Evolutionary conservation across 2,329 filamentous ascomycete species (phyloP).

Genomic region (Cladosporium sp.): DNA sequence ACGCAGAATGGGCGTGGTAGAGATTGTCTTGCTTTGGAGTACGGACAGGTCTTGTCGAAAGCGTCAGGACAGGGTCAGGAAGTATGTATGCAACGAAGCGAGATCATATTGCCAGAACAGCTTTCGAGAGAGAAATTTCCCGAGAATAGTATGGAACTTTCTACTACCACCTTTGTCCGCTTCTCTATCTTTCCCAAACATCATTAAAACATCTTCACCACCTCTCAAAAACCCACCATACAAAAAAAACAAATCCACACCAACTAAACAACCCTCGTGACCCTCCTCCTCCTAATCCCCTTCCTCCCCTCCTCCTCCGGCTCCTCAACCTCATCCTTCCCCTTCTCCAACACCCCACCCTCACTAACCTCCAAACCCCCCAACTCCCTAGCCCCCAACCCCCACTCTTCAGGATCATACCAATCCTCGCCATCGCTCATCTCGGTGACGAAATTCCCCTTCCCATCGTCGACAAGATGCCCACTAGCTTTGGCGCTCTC

Average conservation of each 20-base stretch:
- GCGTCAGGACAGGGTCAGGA: too few species aligned
- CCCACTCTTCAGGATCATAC: constrained; percentile 81
- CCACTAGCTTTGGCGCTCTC: constrained; percentile 75
- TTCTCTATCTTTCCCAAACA: too few species aligned
- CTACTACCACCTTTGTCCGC: too few species aligned
- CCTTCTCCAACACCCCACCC: constrained; percentile 70
- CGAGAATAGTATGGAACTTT: too few species aligned
- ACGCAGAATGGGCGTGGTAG: not conserved
- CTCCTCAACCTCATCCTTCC: constrained; percentile 73
- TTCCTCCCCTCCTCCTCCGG: constrained; percentile 45
- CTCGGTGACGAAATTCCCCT: constrained; percentile 42
- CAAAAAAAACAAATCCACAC: too few species aligned
- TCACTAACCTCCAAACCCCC: constrained; percentile 2
- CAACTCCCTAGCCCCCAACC: constrained; percentile 39
- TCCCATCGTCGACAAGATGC: constrained; percentile 50
- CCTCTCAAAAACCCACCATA: too few species aligned
- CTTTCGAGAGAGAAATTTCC: too few species aligned
- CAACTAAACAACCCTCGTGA: constrained; percentile 3
- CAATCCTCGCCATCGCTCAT: constrained; percentile 88
- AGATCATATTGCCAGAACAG: too few species aligned
- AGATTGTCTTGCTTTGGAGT: too few species aligned
- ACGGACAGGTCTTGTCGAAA: too few species aligned
- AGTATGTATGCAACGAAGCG: too few species aligned
- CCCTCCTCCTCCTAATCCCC: constrained; percentile 39
- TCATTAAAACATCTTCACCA: too few species aligned